A percentile compares a stretch with the other conserved stretches of the same genome.
Evolutionary conservation across 2,329 filamentous ascomycete species (phyloP).

Genomic region (Aspergillus ibericus): DNA sequence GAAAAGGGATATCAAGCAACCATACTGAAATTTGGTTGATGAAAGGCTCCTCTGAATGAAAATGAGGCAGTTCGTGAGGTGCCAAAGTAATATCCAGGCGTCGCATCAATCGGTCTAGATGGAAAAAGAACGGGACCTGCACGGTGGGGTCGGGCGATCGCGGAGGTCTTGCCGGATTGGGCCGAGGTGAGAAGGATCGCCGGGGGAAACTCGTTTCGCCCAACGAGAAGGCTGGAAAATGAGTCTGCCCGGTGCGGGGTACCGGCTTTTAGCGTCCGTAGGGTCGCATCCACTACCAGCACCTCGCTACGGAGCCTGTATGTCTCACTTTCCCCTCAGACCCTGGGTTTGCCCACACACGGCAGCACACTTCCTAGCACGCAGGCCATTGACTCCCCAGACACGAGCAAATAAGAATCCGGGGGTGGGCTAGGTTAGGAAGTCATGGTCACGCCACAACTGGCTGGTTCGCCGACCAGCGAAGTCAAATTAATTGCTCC

Average conservation of each 20-base stretch:
- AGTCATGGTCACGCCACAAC: neutral
- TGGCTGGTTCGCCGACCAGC: slow-evolving; percentile 3
- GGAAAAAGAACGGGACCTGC: neutral
- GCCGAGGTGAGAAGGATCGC: neutral
- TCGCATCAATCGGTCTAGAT: neutral
- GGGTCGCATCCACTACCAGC: neutral
- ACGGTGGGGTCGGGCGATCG: neutral
- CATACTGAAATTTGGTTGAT: neutral
- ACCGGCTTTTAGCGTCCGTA: neutral
- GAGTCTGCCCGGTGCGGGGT: neutral
- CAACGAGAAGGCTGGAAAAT: neutral
- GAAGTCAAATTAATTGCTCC: slow-evolving; percentile 13
- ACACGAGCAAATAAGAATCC: slow-evolving; percentile 24
- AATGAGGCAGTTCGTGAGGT: neutral
- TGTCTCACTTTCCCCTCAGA: slow-evolving; percentile 2
- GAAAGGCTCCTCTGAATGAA: neutral
- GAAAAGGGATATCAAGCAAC: neutral
- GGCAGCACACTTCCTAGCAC: too few relatives aligned
- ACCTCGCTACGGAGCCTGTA: neutral
- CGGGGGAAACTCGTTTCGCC: too few relatives aligned
- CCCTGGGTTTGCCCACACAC: neutral
- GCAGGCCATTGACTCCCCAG: neutral
- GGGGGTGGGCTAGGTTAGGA: slow-evolving; percentile 21
- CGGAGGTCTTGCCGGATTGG: neutral
- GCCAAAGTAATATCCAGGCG: neutral